Conservation (phyloP, 768 basidiomycete species). For the Panaeolus cyanescens region DNA sequence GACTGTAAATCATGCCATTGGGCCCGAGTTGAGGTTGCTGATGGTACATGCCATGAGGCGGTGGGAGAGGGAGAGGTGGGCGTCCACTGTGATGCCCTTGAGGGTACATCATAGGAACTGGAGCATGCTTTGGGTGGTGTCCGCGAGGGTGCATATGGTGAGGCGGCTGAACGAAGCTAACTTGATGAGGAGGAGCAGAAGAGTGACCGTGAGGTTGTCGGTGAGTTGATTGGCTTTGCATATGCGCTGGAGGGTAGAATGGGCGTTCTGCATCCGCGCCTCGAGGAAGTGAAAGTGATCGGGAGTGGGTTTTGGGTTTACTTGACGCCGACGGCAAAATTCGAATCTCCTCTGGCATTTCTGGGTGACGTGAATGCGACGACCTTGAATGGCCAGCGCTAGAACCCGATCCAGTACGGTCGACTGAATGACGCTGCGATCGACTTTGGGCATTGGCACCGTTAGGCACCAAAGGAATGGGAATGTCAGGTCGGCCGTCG, state of each 20-base stretch:
- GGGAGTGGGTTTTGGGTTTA: conserved; percentile 35
- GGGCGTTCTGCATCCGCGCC: conserved; percentile 22
- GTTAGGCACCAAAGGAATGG: conserved; percentile 44
- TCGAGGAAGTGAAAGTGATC: conserved; percentile 50
- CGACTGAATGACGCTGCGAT: conserved; percentile 24
- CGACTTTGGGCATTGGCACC: conserved; percentile 21
- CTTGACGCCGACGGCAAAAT: conserved; percentile 52
- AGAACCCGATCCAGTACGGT: conserved; percentile 40
- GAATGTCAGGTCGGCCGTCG: conserved; percentile 65
- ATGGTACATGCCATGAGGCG: conserved; percentile 37
- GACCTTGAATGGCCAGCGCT: conserved; percentile 29
- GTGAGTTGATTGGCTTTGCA: conserved; percentile 28
- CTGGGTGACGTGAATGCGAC: conserved; percentile 26
- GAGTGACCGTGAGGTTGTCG: conserved; percentile 16
- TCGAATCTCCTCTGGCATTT: conserved; percentile 61
- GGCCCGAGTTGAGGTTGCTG: conserved; percentile 54
- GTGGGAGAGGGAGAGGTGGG: conserved; percentile 58
- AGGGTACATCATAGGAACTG: conserved; percentile 62
- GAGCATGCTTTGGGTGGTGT: conserved; percentile 40
- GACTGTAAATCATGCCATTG: conserved; percentile 68
- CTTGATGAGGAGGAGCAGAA: conserved; percentile 22
- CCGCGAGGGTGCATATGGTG: conserved; percentile 23
- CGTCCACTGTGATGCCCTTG: conserved; percentile 45
- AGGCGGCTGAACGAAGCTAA: conserved; percentile 30
- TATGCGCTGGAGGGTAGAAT: conserved; percentile 22